phyloP scores from a whole-genome alignment of 306 rosid species.

The Vigna nakashimae region DNA sequence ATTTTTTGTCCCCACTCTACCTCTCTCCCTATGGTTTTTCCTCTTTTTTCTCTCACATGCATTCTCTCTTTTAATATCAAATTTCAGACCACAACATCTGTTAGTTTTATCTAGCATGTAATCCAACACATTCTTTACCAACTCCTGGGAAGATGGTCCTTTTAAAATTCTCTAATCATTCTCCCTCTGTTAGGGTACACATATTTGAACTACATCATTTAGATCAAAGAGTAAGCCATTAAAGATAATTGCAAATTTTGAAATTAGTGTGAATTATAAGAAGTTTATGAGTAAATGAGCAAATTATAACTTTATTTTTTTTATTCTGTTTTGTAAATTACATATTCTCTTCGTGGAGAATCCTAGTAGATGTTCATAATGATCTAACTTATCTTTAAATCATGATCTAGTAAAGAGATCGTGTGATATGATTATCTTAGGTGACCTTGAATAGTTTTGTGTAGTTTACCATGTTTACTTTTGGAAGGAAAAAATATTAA shows the following conservation, averaged over 20 bases:
- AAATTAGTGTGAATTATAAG: too few relatives aligned
- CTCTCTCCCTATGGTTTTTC: neutral
- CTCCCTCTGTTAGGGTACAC: neutral
- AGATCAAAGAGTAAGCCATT: neutral
- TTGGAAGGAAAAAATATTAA: neutral
- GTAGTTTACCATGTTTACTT: neutral
- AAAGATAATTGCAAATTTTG: neutral
- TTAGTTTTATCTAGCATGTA: slow-evolving; percentile 20
- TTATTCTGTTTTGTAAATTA: too few relatives aligned
- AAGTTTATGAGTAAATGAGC: too few relatives aligned
- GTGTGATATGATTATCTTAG: too few relatives aligned
- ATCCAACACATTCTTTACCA: slow-evolving; percentile 5
- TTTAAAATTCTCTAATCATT: slow-evolving; percentile 20
- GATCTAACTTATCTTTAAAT: too few relatives aligned
- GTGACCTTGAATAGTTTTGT: neutral
- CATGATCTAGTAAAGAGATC: too few relatives aligned
- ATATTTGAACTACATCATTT: neutral
- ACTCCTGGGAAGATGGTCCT: slow-evolving; percentile 11
- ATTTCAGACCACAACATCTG: neutral
- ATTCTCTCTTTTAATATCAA: neutral
- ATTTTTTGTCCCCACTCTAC: neutral
- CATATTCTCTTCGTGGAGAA: too few relatives aligned
- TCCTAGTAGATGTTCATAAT: too few relatives aligned
- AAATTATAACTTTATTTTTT: too few relatives aligned
- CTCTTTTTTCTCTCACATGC: neutral